phyloP scores from a whole-genome alignment of 305 asterid species.

The Rubia balearica region DNA sequence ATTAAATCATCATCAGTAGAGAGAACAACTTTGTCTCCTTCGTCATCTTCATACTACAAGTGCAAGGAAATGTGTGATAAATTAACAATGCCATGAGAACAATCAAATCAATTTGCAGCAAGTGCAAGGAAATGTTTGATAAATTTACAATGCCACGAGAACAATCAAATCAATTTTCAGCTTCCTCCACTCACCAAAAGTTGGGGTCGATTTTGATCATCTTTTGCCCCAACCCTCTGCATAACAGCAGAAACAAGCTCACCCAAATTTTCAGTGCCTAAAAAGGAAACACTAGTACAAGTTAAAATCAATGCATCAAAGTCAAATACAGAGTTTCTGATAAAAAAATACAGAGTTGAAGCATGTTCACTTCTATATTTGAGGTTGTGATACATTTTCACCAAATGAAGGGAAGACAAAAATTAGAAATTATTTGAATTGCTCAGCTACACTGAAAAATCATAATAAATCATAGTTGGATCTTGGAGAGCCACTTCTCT shows the following conservation, averaged over 20 bases:
- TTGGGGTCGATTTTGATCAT: constrained; percentile 45
- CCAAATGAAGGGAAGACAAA: not conserved
- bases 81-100: no score
- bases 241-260: constrained; percentile 75
- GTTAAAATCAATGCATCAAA: not conserved
- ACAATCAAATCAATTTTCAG: not conserved
- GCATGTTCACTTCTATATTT: not conserved
- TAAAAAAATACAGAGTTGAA: not conserved
- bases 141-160: no score
- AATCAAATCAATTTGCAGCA: constrained; percentile 3
- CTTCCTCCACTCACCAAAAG: constrained; percentile 54
- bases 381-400: not conserved
- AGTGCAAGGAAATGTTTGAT: not conserved
- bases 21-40: constrained; percentile 88
- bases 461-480: not conserved
- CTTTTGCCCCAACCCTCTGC: constrained; percentile 54
- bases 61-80: not conserved
- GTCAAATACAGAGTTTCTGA: not conserved
- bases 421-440: not conserved
- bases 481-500: not conserved
- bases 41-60: constrained; percentile 86
- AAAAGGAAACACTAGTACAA: constrained; percentile 10
- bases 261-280: constrained; percentile 68
- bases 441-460: not conserved
- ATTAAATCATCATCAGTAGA: constrained; percentile 70